Evolutionary conservation across 768 basidiomycete genomes (phyloP), one percentile per base, ranked within the genome.

Genomic region (Epithele typhae): DNA sequence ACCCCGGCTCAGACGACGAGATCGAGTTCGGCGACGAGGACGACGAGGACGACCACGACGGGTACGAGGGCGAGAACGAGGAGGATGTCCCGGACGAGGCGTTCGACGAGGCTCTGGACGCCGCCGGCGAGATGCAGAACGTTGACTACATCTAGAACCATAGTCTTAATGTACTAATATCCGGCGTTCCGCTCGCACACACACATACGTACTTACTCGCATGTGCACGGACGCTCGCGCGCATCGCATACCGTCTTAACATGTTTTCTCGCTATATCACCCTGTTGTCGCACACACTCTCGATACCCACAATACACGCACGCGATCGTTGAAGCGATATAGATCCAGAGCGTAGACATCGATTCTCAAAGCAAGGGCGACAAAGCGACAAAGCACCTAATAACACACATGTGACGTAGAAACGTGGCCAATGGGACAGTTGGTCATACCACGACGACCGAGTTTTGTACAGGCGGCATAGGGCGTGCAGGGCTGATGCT

Each of bases 91-190:
- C 76, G 19, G 85, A 87, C 54, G 81, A 82, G 47, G 81, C 78
- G 12, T 83, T 53, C 49, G 86, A 91, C 53, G 87, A 90, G 57
- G 87, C 89, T 62, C 63, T 92, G 52, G 65, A 87, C 46, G 87
- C 84, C 25, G 79, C 84, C 23, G 89, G 82, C 9, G 88, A 92
- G 70, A 91, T 88, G 87, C 80, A 78, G 72, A 82, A 79, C 55
- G 83, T 84, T 15, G 51, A 52, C 33, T 52, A 52, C 43, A 52
- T 52, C n/a, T 52, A 43, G 27, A 7, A 7, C 27, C 14, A 30
- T 83, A 78, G 27, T 7, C 14, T 7, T 30, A 30, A 30, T 30
- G 27, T 14, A 30, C 27, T 30, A 30, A 30, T 30, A 30, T 30
- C 8, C 14, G 27, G 27, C 27, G 14, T 30, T 30, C 22, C 87